These are phyloP conservation scores for Solanum megistacrolobum DNA, from an alignment of 257 asterid species.

Conservation along the genomic window DNA sequence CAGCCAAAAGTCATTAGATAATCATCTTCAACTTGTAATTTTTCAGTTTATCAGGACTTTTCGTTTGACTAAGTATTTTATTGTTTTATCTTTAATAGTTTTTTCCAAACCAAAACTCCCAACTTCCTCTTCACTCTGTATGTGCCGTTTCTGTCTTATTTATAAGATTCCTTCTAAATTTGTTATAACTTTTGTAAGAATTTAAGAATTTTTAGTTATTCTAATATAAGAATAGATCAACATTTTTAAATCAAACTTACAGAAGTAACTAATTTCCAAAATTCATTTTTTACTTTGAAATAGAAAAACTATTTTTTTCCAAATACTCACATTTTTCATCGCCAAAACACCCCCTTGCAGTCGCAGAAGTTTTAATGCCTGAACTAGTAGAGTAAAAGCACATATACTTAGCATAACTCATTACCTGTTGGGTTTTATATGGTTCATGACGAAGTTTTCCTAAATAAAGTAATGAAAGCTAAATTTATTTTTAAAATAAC, in stretches of 20 bases:
- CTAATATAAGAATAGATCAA: background rate
- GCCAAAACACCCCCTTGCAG: background rate
- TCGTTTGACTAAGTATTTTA: background rate
- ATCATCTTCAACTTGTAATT: background rate
- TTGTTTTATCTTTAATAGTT: background rate
- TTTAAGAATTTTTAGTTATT: background rate
- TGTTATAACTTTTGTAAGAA: background rate
- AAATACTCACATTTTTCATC: background rate
- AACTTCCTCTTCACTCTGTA: background rate
- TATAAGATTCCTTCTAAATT: background rate
- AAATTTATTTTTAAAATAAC: background rate
- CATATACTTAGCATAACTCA: background rate
- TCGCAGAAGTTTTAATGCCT: background rate
- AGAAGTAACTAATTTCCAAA: background rate
- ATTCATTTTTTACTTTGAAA: background rate
- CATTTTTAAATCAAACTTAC: background rate
- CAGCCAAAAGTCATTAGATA: background rate
- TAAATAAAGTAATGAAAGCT: background rate
- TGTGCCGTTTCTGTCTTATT: background rate
- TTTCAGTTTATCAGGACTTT: background rate
- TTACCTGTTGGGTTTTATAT: background rate
- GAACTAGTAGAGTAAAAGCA: background rate
- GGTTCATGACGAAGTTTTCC: background rate
- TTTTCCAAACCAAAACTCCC: background rate
- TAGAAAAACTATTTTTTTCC: background rate